Evolutionary conservation across 1,284 basidiomycete species (phyloP), one percentile per base, ranked within the genome.

Genomic region (Austroboletus rostrupii): DNA sequence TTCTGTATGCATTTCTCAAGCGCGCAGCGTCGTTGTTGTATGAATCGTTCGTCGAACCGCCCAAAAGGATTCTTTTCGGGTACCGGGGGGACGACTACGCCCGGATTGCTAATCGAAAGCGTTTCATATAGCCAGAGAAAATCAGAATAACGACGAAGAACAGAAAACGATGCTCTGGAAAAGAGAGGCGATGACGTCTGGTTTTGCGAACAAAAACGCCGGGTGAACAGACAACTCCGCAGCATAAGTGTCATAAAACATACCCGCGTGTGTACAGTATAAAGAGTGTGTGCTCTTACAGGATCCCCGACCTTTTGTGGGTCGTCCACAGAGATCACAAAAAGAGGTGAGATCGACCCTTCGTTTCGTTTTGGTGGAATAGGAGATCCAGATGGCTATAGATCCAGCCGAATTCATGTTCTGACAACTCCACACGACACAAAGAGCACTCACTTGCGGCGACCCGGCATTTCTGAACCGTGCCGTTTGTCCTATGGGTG

Each of bases 121-220:
- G 87, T 86, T 61, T 96, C 94, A 66, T 92, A 97, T 1, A 99
- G 72, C 96, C 97, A 99, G 19, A 97, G 78, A 65, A 99, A 99
- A 69, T 99, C 97, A 19, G 90, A 92, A 70, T 97, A 99, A 20
- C 96, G 85, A 17, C 96, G 82, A 8, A 99, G 81, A 33, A 97
- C 94, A 5, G 93, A 93, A 65, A 95, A 92, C 2, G 83, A 74
- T 2, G 85, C 81, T 71, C 90, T 90, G 53, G 83, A 81, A 71
- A 81, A 96, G 38, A 87, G 72, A 0, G 89, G 84, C 1, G 91
- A 93, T 13, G 85, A 89, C 1, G 94, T 97, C 81, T 92, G 59
- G 7, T 29, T 45, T 17, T 16, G 33, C 17, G 23, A 37, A 46
- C 14, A 16, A 41, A 13, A 31, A 19, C 12, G 48, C 14, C n/a